Evolutionary conservation across 2,329 filamentous ascomycete species (phyloP).

Genomic region (Fusarium haematococcum): DNA sequence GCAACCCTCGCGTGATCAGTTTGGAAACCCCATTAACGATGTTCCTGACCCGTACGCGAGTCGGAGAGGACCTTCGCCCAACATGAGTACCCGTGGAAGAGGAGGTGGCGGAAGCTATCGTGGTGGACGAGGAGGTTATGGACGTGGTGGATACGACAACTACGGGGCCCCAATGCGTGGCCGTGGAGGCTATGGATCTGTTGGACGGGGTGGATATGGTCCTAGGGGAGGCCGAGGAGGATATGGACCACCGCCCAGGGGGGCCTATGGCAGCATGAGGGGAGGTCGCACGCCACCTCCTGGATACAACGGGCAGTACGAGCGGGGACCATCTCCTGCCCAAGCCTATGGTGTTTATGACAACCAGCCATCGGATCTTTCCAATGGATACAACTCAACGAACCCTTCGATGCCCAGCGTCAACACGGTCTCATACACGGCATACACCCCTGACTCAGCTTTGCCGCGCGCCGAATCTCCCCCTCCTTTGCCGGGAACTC

Average conservation of each 20-base stretch:
- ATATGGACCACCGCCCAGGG: slow-evolving; percentile 48
- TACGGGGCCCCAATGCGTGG: slow-evolving; percentile 57
- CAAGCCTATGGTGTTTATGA: slow-evolving; percentile 55
- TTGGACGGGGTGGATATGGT: slow-evolving; percentile 57
- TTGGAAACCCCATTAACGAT: slow-evolving; percentile 68
- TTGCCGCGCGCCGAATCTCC: slow-evolving; percentile 73
- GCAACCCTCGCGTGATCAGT: slow-evolving; percentile 69
- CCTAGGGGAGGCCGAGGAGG: slow-evolving; percentile 53
- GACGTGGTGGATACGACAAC: slow-evolving; percentile 63
- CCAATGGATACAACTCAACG: slow-evolving; percentile 45
- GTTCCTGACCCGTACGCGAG: slow-evolving; percentile 59
- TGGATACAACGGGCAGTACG: slow-evolving; percentile 56
- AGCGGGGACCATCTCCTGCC: slow-evolving; percentile 52
- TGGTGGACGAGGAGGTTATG: slow-evolving; percentile 59
- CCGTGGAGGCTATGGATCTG: slow-evolving; percentile 58
- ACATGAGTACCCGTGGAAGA: slow-evolving; percentile 65
- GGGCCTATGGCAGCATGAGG: slow-evolving; percentile 47
- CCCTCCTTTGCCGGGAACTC: slow-evolving; percentile 66
- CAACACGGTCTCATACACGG: slow-evolving; percentile 53
- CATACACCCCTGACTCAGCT: slow-evolving; percentile 58
- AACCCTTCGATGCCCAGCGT: slow-evolving; percentile 49
- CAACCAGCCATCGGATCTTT: slow-evolving; percentile 52
- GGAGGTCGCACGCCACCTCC: slow-evolving; percentile 55
- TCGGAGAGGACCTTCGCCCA: slow-evolving; percentile 60
- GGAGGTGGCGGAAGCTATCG: slow-evolving; percentile 61